phyloP scores from a whole-genome alignment of 2,329 filamentous ascomycete species.

The Thermoascus crustaceus region DNA sequence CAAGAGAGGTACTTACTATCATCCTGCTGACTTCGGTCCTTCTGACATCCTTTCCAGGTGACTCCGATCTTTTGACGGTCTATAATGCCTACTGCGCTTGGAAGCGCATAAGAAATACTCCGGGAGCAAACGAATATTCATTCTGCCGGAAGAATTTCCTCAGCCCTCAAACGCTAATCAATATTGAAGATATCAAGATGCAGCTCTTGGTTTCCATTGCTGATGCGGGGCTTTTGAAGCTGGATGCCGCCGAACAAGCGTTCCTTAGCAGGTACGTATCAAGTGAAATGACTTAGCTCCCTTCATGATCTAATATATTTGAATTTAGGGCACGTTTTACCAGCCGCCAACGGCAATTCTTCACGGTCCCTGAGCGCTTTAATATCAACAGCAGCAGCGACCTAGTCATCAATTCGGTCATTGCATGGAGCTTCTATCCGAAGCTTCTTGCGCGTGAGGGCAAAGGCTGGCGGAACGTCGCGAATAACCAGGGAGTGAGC shows the following conservation, averaged over 20 bases:
- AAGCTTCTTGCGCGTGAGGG: constrained; percentile 78
- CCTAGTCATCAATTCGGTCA: constrained; percentile 66
- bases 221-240: constrained; percentile 72
- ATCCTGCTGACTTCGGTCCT: constrained; percentile 4
- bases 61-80: constrained; percentile 84
- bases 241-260: constrained; percentile 65
- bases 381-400: constrained; percentile 75
- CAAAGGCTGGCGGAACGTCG: constrained; percentile 82
- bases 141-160: constrained; percentile 96
- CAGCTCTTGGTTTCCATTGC: constrained; percentile 78
- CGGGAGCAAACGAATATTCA: constrained; percentile 66
- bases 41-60: constrained; percentile 40
- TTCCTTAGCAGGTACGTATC: constrained; percentile 53
- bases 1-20: constrained; percentile 50
- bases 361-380: constrained; percentile 68
- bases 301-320: constrained; percentile 9
- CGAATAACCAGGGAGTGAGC: constrained; percentile 84
- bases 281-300: background rate
- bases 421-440: constrained; percentile 93
- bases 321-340: constrained; percentile 50
- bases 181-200: constrained; percentile 92
- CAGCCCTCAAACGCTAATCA: constrained; percentile 75
- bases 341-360: constrained; percentile 64
- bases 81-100: constrained; percentile 91
- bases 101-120: constrained; percentile 70